Percentiles rank a stretch among this genome's conserved stretches.
Evolutionary conservation across 345 rosid species (phyloP).

Genomic region (Eucalyptus albens): DNA sequence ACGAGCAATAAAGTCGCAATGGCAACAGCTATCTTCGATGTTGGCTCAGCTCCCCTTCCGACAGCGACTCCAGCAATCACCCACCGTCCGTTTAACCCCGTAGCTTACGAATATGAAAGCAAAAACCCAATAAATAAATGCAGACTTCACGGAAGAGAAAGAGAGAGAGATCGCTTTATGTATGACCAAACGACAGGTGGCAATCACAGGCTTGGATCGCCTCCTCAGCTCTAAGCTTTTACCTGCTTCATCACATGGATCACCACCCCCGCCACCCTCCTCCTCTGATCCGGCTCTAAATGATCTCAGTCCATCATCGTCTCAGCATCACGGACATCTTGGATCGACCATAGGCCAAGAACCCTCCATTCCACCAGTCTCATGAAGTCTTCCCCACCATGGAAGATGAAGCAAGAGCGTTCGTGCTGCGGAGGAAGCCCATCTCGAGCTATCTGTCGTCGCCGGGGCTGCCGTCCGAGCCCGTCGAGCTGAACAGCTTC

Average conservation of each 20-base stretch:
- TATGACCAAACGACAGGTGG: not conserved
- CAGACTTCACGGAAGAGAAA: not conserved
- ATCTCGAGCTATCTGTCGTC: not conserved
- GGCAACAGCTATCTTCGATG: not conserved
- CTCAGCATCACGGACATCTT: not conserved
- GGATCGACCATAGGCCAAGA: not conserved
- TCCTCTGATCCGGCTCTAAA: not conserved
- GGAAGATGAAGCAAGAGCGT: constrained; percentile 14
- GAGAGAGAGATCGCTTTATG: not conserved
- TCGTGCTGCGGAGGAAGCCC: not conserved
- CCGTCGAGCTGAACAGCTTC: constrained; percentile 19
- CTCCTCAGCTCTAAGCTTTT: not conserved
- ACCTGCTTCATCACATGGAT: not conserved
- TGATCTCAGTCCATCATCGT: not conserved
- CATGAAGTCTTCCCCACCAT: constrained; percentile 7
- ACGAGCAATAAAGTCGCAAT: not conserved
- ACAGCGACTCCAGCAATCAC: not conserved
- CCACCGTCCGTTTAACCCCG: not conserved
- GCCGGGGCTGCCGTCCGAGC: not conserved
- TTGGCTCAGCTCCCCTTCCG: not conserved
- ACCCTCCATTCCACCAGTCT: not conserved
- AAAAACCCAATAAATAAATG: not conserved
- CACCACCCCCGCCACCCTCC: not conserved
- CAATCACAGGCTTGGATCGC: not conserved
- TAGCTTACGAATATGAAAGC: not conserved